Base-by-base conservation (phyloP, 2,329 filamentous ascomycete species). In the Tothia fuscella region DNA sequence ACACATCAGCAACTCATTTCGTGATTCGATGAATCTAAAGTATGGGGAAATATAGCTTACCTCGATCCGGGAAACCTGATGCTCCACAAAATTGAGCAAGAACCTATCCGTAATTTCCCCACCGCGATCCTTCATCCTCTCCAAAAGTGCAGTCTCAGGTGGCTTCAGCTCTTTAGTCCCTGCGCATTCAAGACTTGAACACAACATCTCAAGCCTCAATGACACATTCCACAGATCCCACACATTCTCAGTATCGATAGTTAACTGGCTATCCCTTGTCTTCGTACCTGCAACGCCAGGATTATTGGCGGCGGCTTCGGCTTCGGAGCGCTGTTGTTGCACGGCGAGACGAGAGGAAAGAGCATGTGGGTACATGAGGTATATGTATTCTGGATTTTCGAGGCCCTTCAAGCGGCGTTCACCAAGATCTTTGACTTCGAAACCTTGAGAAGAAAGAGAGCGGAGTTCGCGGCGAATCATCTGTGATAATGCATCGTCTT, bases 1-100 rank as follows among this genome's bases (percentile, higher is more conserved):
- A 13, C 2, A 13, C 9, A 42, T 26, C 10, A n/a, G 14, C 16
- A 43, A 38, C 28, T 22, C 19, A 6, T n/a, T 21, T 33, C 6
- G 21, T n/a, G 26, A 28, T 16, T n/a, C 10, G 13, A 7, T 19
- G 28, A 21, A 10, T 37, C 6, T 4, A 30, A 22, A 29, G 32
- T 40, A 12, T 16, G 19, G 19, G 24, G 5, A 20, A 14, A 26
- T 12, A 36, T 40, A 25, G 64, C 80, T 63, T 68, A 93, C 87
- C 78, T 98, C 91, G 58, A 98, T 93, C 54, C 91, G 78, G 58
- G 83, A 88, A 51, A 98, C 82, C 70, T 95, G 87, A 57, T 96
- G 88, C 58, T 93, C 88, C 59, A 96, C 74, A 54, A 98, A 86
- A 54, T 85, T 87, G 43, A 93, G 64, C 61, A 96, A 66, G 61